Evolutionary conservation across 2,329 filamentous ascomycete genomes (phyloP).

Genomic region (Fusarium compactum): DNA sequence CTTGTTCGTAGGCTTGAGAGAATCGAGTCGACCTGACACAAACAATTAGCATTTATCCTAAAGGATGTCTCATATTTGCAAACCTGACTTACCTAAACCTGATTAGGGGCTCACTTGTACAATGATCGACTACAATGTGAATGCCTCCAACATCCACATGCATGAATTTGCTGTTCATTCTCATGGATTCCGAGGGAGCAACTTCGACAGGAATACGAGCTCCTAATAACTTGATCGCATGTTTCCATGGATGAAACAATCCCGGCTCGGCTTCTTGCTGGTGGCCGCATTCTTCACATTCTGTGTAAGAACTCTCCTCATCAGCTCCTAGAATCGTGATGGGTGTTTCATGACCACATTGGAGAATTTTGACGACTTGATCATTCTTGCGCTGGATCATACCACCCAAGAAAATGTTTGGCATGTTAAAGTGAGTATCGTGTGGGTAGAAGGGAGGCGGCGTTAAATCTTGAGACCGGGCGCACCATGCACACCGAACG

Average conservation of each 20-base stretch:
- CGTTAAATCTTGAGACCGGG: not conserved
- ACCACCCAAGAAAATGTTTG: not conserved
- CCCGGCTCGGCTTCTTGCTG: not conserved
- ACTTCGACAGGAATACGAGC: constrained; percentile 19
- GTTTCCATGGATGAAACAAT: not conserved
- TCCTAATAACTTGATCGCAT: constrained; percentile 10
- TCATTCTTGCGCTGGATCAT: not conserved
- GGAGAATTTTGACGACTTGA: not conserved
- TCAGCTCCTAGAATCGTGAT: constrained; percentile 16
- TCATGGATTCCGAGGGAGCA: constrained; percentile 18
- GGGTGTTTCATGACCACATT: constrained; percentile 16
- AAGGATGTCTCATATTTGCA: not conserved
- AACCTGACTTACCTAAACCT: constrained; percentile 37
- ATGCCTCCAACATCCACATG: constrained; percentile 29
- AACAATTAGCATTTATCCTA: constrained; percentile 3
- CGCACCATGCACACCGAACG: not conserved
- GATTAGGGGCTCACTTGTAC: constrained; percentile 6
- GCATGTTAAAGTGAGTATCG: not conserved
- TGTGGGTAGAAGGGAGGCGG: not conserved
- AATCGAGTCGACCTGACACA: constrained; percentile 31
- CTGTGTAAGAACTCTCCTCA: not conserved
- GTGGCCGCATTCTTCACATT: constrained; percentile 24
- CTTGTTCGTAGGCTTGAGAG: constrained; percentile 26
- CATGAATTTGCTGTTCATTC: constrained; percentile 19
- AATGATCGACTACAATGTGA: constrained; percentile 33